phyloP scores from a whole-genome alignment of 1,139 yeast genomes.

The Diutina scorzettiae region DNA sequence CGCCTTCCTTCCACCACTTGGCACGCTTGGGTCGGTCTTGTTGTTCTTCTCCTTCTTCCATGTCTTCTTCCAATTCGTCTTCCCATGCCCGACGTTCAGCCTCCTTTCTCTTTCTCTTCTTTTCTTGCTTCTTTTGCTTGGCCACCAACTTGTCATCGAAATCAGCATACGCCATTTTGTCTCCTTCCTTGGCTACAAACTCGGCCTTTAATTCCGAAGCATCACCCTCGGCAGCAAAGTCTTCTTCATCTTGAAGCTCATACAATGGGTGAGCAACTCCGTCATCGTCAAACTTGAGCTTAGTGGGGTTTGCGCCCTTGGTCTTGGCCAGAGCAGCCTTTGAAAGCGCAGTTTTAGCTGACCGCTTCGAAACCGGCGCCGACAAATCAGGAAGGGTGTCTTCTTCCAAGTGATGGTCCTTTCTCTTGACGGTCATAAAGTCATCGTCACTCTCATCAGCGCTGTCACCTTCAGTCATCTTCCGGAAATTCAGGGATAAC shows the following conservation, averaged over 20 bases:
- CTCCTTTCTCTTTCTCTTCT: slow-evolving; percentile 83
- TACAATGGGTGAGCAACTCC: slow-evolving; percentile 86
- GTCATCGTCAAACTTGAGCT: slow-evolving; percentile 83
- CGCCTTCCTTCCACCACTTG: slow-evolving; percentile 46
- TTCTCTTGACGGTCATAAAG: slow-evolving; percentile 69
- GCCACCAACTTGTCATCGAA: slow-evolving; percentile 69
- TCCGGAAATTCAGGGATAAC: slow-evolving; percentile 75
- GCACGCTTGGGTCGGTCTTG: slow-evolving; percentile 39
- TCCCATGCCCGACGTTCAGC: slow-evolving; percentile 42
- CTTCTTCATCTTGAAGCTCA: slow-evolving; percentile 84
- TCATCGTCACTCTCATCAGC: slow-evolving; percentile 45
- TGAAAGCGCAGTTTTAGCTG: slow-evolving; percentile 78
- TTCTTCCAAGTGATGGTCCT: slow-evolving; percentile 57
- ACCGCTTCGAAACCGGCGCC: slow-evolving; percentile 69
- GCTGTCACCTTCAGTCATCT: slow-evolving; percentile 35
- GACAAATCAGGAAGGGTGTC: slow-evolving; percentile 50
- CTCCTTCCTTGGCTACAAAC: slow-evolving; percentile 55
- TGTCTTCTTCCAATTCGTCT: slow-evolving; percentile 23
- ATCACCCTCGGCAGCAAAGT: slow-evolving; percentile 67
- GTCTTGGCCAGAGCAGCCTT: slow-evolving; percentile 63
- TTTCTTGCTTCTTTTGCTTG: slow-evolving; percentile 73
- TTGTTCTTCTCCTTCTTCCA: slow-evolving; percentile 15
- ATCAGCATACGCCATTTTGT: slow-evolving; percentile 62
- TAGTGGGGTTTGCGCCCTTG: slow-evolving; percentile 55
- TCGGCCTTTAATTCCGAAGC: slow-evolving; percentile 56